Conservation (phyloP, 2,329 filamentous ascomycete species). For the Aspergillus oerlinghausenensis region DNA sequence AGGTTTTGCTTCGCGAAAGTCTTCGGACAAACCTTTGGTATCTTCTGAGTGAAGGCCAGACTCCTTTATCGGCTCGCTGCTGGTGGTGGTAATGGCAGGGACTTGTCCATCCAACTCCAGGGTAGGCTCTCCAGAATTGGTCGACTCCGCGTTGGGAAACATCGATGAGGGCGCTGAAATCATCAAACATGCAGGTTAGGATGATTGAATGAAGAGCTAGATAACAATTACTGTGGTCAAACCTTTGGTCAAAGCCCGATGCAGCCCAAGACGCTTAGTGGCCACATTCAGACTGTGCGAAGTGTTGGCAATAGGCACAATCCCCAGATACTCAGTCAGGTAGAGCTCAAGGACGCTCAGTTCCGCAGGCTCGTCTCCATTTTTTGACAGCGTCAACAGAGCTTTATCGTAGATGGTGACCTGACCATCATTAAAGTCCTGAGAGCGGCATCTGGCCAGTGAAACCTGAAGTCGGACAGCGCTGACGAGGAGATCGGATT, state of each 20-base stretch:
- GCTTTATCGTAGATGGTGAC: conserved; percentile 40
- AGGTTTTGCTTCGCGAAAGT: not conserved
- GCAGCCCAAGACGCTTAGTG: conserved; percentile 23
- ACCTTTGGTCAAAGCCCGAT: conserved; percentile 22
- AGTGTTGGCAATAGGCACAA: conserved; percentile 16
- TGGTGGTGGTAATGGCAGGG: not conserved
- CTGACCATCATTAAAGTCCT: conserved; percentile 30
- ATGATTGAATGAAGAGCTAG: not conserved
- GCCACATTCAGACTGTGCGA: conserved; percentile 21
- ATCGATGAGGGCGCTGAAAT: not conserved
- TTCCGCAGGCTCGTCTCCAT: conserved; percentile 27
- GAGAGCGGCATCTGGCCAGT: conserved; percentile 33
- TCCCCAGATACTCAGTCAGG: conserved; percentile 35
- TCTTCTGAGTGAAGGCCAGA: not conserved
- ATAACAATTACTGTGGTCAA: conserved; percentile 3
- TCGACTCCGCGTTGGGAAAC: not conserved
- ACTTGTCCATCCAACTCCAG: not conserved
- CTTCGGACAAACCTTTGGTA: not conserved
- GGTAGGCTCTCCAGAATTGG: not conserved
- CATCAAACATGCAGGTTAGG: not conserved
- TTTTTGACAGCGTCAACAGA: conserved; percentile 31
- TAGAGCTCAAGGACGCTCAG: conserved; percentile 35
- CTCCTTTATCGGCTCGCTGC: not conserved
- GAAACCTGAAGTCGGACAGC: conserved; percentile 32
- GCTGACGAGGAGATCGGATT: conserved; percentile 24